Conservation (phyloP, 208 protist species). For the Tritrichomonas musculus region DNA sequence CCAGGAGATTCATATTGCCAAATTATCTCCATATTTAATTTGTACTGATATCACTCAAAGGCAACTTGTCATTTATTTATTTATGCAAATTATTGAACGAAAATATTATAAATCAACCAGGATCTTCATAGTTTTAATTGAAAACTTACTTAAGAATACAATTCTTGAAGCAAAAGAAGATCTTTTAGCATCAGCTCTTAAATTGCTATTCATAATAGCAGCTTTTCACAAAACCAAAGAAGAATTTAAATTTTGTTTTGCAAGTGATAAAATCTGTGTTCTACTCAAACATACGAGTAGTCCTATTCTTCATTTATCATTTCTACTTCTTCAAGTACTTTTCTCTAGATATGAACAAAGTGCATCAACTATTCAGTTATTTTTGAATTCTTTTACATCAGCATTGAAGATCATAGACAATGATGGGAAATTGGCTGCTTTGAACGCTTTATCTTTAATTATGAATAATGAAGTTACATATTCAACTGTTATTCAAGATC, state of each 20-base stretch:
- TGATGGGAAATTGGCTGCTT: background rate
- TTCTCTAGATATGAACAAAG: background rate
- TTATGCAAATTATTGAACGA: background rate
- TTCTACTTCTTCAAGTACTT: background rate
- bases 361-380: background rate
- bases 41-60: background rate
- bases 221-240: background rate
- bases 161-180: background rate
- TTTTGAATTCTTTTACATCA: background rate
- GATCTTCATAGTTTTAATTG: background rate
- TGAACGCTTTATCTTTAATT: background rate
- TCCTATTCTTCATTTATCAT: background rate
- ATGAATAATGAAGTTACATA: background rate
- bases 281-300: background rate
- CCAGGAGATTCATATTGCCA: background rate
- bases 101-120: background rate
- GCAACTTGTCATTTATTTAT: background rate
- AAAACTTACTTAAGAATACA: conserved; percentile 10
- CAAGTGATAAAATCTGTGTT: background rate
- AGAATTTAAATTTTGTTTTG: background rate
- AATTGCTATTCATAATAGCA: background rate
- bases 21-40: background rate
- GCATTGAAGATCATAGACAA: background rate
- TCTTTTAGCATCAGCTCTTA: background rate
- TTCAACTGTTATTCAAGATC: background rate